These are phyloP conservation scores for Lyophyllum decastes DNA, from an alignment of 768 basidiomycete species.

Conservation along the genomic window DNA sequence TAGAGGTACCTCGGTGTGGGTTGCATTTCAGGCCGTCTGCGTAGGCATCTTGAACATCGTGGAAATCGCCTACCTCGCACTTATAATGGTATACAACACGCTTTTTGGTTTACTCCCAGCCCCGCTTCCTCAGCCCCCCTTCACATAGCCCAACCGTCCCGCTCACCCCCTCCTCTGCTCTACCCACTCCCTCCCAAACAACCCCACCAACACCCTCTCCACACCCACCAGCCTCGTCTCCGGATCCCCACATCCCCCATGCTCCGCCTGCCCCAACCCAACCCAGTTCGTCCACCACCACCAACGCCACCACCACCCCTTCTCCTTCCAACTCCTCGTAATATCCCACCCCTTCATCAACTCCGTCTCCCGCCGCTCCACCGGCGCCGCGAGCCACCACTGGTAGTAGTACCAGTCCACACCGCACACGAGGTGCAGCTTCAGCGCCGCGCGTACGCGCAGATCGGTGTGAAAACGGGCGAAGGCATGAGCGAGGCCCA, in stretches of 20 bases:
- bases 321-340: not conserved
- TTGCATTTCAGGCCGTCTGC: no score
- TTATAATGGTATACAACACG: no score
- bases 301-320: slow-evolving; percentile 10
- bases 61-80: no score
- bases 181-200: slow-evolving; percentile 19
- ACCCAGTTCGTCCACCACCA: not conserved
- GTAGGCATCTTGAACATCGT: no score
- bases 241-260: slow-evolving; percentile 1
- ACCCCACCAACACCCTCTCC: slow-evolving; percentile 12
- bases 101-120: no score
- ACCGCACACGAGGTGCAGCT: slow-evolving; percentile 26
- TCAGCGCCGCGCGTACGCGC: slow-evolving; percentile 3
- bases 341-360: slow-evolving; percentile 6
- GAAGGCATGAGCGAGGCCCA: not conserved
- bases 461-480: not conserved
- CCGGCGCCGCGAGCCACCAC: slow-evolving; percentile 41
- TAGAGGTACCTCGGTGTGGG: no score
- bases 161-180: not conserved
- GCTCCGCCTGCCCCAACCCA: not conserved
- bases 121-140: no score
- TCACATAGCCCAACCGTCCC: no score
- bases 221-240: slow-evolving; percentile 10
- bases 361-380: slow-evolving; percentile 20
- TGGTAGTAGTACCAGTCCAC: slow-evolving; percentile 52